Base-by-base conservation (phyloP, 2,329 filamentous ascomycete genomes). In the Furcasterigmium furcatum region DNA sequence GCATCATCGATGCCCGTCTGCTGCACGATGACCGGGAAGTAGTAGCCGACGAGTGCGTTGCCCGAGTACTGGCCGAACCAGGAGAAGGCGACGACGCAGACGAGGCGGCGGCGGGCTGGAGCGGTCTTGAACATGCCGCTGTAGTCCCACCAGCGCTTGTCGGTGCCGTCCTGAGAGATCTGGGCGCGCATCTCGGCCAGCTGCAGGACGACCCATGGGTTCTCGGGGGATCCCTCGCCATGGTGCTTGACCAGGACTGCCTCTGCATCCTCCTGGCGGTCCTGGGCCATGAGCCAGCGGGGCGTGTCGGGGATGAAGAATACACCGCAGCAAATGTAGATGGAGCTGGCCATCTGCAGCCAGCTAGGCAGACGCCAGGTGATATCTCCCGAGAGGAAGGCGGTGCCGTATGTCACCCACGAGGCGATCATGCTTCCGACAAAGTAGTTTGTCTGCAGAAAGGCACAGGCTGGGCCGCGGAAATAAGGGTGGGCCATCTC, bases 131-230 rank as follows among this genome's bases (percentile, higher is more conserved):
- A 76, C 1, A 79, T 66, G 46, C 74, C 75, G 40, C 67, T 63
- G 52, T 79, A 80, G 54, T 80, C 76, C 71, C 73, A 79, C 73
- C 74, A 79, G 39, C 68, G 66, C 62, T 78, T 79, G 48, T 79
- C 76, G 2, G 73, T 72, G 9, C 71, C 74, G 43, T 76, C 70
- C 7, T 64, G 64, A n/a, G 70, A 67, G 42, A 72, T 72, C 44
- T 70, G 66, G n/a, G 58, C 56, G 9, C 67, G 54, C 63, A 76
- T 71, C 47, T 79, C 73, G 51, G 71, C 68, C 48, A 78, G 67
- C 55, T 79, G 72, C 4, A 80, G 65, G 51, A 70, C 65, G 3
- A 79, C 77, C 52, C 77, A 71, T 2, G 75, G 66, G 46, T 74
- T 72, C 12, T 76, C 65, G 9, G 61, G 59, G 20, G 71, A 65